Percentiles rank a stretch among this genome's conserved stretches.
phyloP scores from a whole-genome alignment of 2,329 filamentous ascomycete species.

The Lithohypha guttulata region DNA sequence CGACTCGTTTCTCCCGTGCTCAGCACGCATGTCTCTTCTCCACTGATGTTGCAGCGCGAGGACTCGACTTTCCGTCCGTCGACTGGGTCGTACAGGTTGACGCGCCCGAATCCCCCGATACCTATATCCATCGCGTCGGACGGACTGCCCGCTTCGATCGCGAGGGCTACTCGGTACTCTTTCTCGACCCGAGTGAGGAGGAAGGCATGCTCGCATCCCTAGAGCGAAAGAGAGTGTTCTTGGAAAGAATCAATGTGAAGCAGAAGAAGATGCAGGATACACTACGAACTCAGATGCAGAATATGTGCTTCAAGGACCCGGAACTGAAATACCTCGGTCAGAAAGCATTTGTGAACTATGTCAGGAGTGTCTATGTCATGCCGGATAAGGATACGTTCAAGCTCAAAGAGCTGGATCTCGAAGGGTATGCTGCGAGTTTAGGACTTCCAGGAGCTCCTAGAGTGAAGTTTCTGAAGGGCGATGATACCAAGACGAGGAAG shows the following conservation, averaged over 20 bases:
- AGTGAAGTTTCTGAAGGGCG: constrained; percentile 81
- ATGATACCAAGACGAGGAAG: constrained; percentile 76
- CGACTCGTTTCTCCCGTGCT: constrained; percentile 66
- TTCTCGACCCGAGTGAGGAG: constrained; percentile 87
- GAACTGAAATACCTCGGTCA: constrained; percentile 91
- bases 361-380: constrained; percentile 73
- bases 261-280: constrained; percentile 73
- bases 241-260: constrained; percentile 75
- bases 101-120: constrained; percentile 91
- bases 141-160: constrained; percentile 89
- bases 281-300: constrained; percentile 76
- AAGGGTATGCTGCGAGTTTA: constrained; percentile 73
- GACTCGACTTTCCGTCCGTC: constrained; percentile 89
- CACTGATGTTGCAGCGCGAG: constrained; percentile 87
- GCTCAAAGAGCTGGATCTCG: constrained; percentile 68
- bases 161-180: constrained; percentile 76
- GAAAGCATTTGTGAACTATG: constrained; percentile 89
- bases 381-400: constrained; percentile 89
- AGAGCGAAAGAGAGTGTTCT: constrained; percentile 78
- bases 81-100: constrained; percentile 99
- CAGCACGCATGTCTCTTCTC: constrained; percentile 85
- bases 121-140: constrained; percentile 93
- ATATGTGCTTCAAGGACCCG: constrained; percentile 90
- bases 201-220: constrained; percentile 78
- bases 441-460: constrained; percentile 84